Conservation (phyloP, 768 basidiomycete species). For the Rhodotorula babjevae region DNA sequence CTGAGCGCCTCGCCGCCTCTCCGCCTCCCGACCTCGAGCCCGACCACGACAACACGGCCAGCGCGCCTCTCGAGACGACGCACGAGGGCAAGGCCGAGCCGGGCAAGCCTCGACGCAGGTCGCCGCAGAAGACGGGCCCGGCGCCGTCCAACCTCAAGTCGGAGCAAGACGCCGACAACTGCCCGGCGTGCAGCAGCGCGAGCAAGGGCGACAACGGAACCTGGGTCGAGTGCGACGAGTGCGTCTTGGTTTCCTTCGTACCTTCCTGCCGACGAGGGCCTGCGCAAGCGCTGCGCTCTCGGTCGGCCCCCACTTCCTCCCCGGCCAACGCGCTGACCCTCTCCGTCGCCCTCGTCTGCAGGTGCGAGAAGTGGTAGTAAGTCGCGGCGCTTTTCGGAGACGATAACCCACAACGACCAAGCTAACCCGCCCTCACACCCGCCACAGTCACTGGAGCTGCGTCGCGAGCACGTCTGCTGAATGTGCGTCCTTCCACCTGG, state of each 20-base stretch:
- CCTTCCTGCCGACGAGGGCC: too few relatives aligned
- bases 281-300: too few relatives aligned
- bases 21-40: neutral
- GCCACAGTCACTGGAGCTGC: conserved; percentile 30
- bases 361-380: conserved; percentile 16
- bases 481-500: conserved; percentile 32
- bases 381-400: neutral
- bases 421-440: neutral
- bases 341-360: neutral
- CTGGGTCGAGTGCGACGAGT: conserved; percentile 73
- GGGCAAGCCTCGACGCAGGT: too few relatives aligned
- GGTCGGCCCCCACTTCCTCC: too few relatives aligned
- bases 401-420: neutral
- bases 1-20: neutral
- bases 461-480: conserved; percentile 1
- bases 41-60: too few relatives aligned
- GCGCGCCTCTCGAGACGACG: too few relatives aligned
- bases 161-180: neutral
- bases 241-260: neutral
- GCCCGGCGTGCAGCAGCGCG: neutral
- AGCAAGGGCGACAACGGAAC: conserved; percentile 56
- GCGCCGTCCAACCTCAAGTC: neutral
- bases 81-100: too few relatives aligned
- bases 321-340: neutral
- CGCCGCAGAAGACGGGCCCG: too few relatives aligned